These are phyloP conservation scores for Boletus bicolor DNA, from an alignment of 768 basidiomycete genomes.

Conservation along the genomic window DNA sequence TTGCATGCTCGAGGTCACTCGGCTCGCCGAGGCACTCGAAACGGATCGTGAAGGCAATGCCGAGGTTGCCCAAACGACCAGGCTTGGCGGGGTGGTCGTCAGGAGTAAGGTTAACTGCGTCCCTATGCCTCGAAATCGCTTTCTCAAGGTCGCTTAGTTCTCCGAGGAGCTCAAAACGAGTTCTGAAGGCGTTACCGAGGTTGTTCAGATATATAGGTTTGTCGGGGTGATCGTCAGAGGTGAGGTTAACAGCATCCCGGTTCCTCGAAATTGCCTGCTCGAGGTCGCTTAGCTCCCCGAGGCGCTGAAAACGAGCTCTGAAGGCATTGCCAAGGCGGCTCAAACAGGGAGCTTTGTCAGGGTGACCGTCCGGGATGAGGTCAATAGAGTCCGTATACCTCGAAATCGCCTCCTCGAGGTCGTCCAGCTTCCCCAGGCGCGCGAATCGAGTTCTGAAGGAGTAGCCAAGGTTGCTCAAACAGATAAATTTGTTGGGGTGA, in stretches of 20 bases:
- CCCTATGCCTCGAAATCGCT: no score
- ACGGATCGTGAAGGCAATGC: background rate
- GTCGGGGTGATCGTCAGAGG: background rate
- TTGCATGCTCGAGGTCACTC: background rate
- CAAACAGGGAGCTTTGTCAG: background rate
- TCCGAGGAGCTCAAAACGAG: no score
- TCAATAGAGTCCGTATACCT: no score
- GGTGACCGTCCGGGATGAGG: background rate
- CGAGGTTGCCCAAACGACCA: background rate
- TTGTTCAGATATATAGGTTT: background rate
- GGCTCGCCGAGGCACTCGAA: background rate
- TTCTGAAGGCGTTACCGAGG: no score
- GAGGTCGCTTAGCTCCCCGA: background rate
- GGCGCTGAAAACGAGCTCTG: background rate
- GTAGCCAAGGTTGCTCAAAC: no score
- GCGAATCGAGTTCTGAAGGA: no score
- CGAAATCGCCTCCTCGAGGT: no score
- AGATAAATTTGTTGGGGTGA: no score
- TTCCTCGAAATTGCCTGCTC: background rate
- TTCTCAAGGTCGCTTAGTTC: no score
- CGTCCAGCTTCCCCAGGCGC: no score
- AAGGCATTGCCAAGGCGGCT: background rate
- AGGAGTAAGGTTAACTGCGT: no score
- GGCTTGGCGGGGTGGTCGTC: no score
- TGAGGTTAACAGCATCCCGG: background rate